Base-by-base conservation (phyloP, 495 filamentous ascomycete genomes). In the Neurospora sp. region DNA sequence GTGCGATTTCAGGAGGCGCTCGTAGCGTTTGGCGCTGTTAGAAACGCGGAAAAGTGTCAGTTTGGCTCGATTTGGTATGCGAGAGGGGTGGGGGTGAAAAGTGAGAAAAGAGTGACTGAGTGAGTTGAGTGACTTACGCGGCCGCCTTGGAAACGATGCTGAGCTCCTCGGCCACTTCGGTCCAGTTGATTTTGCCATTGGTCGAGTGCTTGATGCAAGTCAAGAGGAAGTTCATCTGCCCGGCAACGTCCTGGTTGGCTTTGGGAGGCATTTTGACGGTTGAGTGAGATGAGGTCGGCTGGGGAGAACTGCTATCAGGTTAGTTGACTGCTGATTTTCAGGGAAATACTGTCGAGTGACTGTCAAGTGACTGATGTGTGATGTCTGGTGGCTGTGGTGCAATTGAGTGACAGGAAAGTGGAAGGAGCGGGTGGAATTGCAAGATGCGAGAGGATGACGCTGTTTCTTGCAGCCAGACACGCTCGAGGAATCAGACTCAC, bases 191-290 rank as follows among this genome's bases (percentile, higher is more conserved):
- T 77, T 87, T 88, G 39, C 89, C 88, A 59, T 82, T 83, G 74
- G 81, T 83, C 2, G 87, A 83, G 79, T 88, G 81, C 53, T 87
- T 83, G 77, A 92, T 87, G 81, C 90, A 92, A 59, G 84, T 83
- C 41, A 92, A 83, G 18, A 92, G 83, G 77, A 92, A 91, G 22
- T 85, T 84, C 75, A 92, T 84, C 70, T 91, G 89, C 0, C 85
- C 53, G 22, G 22, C 27, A 18, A 66, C 7, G 53, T 66, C 85
- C 12, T 90, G 87, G 14, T 79, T 78, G 37, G 83, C 84, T 69
- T 81, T 73, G 6, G 82, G 79, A 72, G 87, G 76, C 86, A 89
- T 89, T 12, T 76, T 84, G 79, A 59, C 71, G 40, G 69, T 75
- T 73, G 18, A 1, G 27, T 37, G 53, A 35, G 31, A 66, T 35